These are phyloP conservation scores for Kodamaea suecica DNA, from an alignment of 1,139 yeast species.

Conservation along the genomic window DNA sequence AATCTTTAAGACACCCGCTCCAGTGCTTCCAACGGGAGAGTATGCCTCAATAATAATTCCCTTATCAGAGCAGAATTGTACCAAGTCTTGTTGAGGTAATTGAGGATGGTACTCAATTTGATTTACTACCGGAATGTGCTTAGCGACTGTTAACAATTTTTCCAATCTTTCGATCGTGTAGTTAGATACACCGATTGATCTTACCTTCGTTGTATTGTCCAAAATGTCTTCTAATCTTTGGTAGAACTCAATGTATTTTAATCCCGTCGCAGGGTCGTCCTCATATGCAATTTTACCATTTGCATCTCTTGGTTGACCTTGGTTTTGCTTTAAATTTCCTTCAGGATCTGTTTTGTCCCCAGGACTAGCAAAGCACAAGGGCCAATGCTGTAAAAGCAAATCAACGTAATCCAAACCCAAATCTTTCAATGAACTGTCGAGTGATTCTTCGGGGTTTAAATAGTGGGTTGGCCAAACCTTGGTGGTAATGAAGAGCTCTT, in stretches of 20 bases:
- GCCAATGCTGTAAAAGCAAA: slow-evolving; percentile 62
- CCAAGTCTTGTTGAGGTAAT: slow-evolving; percentile 37
- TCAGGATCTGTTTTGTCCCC: slow-evolving; percentile 5
- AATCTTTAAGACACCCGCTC: slow-evolving; percentile 35
- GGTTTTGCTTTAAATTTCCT: slow-evolving; percentile 38
- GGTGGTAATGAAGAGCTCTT: slow-evolving; percentile 57
- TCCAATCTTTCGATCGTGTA: slow-evolving; percentile 28
- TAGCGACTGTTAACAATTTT: slow-evolving; percentile 27
- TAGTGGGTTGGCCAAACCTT: slow-evolving; percentile 54
- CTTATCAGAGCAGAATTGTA: slow-evolving; percentile 25
- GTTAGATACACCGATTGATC: slow-evolving; percentile 34
- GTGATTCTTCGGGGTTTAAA: slow-evolving; percentile 37
- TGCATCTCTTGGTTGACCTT: slow-evolving; percentile 33
- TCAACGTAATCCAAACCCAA: slow-evolving; percentile 59
- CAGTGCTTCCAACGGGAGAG: slow-evolving; percentile 36
- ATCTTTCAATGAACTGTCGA: slow-evolving; percentile 32
- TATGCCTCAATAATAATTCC: slow-evolving; percentile 31
- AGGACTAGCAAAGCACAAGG: slow-evolving; percentile 29
- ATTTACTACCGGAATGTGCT: slow-evolving; percentile 30
- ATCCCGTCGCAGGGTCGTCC: slow-evolving; percentile 38
- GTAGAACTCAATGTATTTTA: slow-evolving; percentile 46
- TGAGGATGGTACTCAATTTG: slow-evolving; percentile 41
- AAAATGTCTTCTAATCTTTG: slow-evolving; percentile 44
- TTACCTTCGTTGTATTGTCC: slow-evolving; percentile 27
- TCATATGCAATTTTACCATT: slow-evolving; percentile 43